Evolutionary conservation across 768 basidiomycete genomes (phyloP), one percentile per base, ranked within the genome.

Genomic region (Astraeus odoratus): DNA sequence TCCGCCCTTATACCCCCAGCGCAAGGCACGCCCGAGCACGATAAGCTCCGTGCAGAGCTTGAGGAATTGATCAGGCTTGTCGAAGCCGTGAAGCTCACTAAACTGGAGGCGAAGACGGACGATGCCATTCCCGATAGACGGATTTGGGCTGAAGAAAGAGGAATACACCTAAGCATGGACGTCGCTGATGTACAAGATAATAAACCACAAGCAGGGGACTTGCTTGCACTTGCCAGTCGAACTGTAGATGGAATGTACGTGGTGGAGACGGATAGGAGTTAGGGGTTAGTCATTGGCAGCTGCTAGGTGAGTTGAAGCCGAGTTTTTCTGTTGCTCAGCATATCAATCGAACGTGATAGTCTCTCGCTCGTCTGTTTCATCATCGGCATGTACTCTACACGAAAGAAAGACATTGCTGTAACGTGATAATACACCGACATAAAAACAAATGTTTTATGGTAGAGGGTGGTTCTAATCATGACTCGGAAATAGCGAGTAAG

Each of bases 61-160:
- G 81, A 83, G 51, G 81, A 82, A 43, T 74, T 92, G 40, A 68
- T 90, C 45, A 76, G 72, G 50, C 70, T 92, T 8, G 88, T 92
- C 12, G 86, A 91, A 56, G 88, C 88, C 3, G 87, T 90, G 42
- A 85, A 77, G 60, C 60, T 84, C 20, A 79, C 83, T 35, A 64
- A 75, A 19, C 41, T 63, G 12, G 57, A 58, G n/a, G 40, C 27
- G 38, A 69, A 55, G 70, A 34, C 44, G 38, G 49, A 51, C 16
- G 19, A 34, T 6, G 42, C 49, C 35, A 53, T 72, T 10, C 66
- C 72, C 10, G 74, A 75, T 44, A 70, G 63, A 50, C 68, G 64
- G 46, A 55, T 66, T 57, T 73, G 65, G 71, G 70, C 59, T 34
- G 68, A 60, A 40, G 72, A 68, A 27, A 49, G 50, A 22, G 65